Evolutionary conservation across 352 stramenopile species (phyloP), one percentile per base, ranked within the genome.

Genomic region (Pythium periplocum): DNA sequence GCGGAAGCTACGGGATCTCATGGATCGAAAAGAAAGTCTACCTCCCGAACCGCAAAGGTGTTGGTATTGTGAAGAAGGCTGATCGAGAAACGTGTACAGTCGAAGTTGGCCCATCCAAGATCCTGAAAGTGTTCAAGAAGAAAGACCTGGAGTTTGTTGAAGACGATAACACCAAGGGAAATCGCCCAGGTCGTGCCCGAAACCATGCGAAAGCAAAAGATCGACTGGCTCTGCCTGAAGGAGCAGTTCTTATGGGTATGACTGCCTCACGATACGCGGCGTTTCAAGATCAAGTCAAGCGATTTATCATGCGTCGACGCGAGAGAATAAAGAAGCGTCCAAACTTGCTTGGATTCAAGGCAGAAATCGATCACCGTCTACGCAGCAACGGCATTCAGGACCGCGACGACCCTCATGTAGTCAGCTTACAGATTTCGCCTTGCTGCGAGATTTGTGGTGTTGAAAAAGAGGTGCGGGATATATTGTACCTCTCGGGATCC

Each of bases 11-110:
- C 39, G 80, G 80, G 4, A 85, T 92, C 26, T 95, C 84, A 39
- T 95, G 85, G 85, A 93, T 95, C 26, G 83, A 87, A 44, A 81
- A 82, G 44, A 90, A 90, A 43, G 85, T 95, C n/a, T 75, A 74
- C 41, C 50, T 95, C 12, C 85, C 85, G 33, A 78, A 84, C 40
- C 80, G 83, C 35, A 87, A 90, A 55, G 81, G 80, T 3, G 71
- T 75, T 10, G 85, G 85, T 4, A 75, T 91, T 38, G 85, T 95
- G 1, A 95, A 93, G 52, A 81, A 79, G 47, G 85, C 82, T 4
- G 85, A 95, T 59, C 74, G 85, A 12, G 85, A 95, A 40, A 93
- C 78, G 1, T 95, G 85, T 49, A 95, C 78, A 5, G 85, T 95
- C 11, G 85, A 93, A 53, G 69, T 95, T 12, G 71, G 75, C 6